phyloP scores from a whole-genome alignment of 257 asterid genomes.

The Fraxinus cuspidata region DNA sequence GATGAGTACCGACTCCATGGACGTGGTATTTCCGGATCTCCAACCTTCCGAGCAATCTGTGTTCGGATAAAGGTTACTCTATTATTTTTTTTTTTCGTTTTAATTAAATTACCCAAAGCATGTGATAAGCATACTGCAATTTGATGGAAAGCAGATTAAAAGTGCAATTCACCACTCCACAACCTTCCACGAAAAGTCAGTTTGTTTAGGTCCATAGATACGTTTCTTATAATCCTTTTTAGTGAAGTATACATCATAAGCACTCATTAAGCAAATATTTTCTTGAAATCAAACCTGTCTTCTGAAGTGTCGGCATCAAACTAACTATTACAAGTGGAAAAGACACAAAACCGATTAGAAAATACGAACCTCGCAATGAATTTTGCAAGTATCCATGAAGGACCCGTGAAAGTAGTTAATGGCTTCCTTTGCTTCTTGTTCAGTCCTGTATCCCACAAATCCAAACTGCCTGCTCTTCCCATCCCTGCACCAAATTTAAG shows the following conservation, averaged over 20 bases:
- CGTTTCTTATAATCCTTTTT: background rate
- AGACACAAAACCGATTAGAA: constrained; percentile 9
- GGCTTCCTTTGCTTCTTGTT: constrained; percentile 72
- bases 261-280: background rate
- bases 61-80: constrained; percentile 35
- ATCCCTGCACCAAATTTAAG: constrained; percentile 52
- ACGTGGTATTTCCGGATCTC: constrained; percentile 84
- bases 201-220: background rate
- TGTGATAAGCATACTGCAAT: constrained; percentile 7
- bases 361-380: constrained; percentile 73
- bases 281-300: background rate
- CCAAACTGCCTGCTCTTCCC: constrained; percentile 91
- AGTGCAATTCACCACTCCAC: constrained; percentile 5
- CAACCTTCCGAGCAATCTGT: constrained; percentile 90
- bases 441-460: constrained; percentile 78
- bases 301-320: background rate
- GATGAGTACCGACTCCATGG: constrained; percentile 88
- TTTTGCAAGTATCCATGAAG: constrained; percentile 67
- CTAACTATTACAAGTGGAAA: background rate
- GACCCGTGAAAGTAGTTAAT: constrained; percentile 64
- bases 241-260: background rate
- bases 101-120: background rate
- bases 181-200: background rate
- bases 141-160: constrained; percentile 10
- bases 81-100: background rate